phyloP scores from a whole-genome alignment of 2,329 filamentous ascomycete species.

The Xylariaceae sp. region DNA sequence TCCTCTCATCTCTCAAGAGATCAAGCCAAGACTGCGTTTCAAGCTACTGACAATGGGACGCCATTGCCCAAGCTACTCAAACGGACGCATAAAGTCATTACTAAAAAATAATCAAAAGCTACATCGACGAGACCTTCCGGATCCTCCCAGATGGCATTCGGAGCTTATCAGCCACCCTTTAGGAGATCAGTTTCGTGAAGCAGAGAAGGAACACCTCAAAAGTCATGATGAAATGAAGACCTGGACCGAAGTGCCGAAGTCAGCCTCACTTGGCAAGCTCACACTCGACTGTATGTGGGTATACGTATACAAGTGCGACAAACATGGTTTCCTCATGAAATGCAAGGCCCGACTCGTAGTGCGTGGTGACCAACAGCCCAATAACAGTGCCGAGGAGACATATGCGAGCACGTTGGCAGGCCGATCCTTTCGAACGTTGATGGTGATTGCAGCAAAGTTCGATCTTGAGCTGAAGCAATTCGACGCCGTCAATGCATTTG shows the following conservation, averaged over 20 bases:
- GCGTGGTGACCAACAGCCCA: neutral
- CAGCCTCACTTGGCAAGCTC: neutral
- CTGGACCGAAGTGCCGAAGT: neutral
- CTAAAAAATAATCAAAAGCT: too few species aligned
- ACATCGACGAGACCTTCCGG: too few species aligned
- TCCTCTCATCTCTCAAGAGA: too few species aligned
- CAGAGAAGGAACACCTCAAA: neutral
- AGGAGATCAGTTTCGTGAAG: too few species aligned
- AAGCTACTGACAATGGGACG: too few species aligned
- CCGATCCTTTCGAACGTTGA: neutral
- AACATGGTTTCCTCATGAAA: neutral
- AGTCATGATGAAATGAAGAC: neutral
- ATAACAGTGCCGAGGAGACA: neutral
- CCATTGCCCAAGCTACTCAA: too few species aligned
- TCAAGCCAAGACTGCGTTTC: too few species aligned
- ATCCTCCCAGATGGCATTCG: too few species aligned
- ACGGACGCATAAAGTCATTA: too few species aligned
- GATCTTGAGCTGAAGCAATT: neutral
- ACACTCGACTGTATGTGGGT: constrained; percentile 5
- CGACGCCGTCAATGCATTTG: neutral
- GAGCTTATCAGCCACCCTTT: too few species aligned
- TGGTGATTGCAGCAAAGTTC: neutral
- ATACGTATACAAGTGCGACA: constrained; percentile 5
- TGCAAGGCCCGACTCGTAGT: constrained; percentile 1
- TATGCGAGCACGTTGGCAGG: neutral